These are phyloP conservation scores for Solanum rostratum DNA, from an alignment of 257 asterid species.

Conservation along the genomic window DNA sequence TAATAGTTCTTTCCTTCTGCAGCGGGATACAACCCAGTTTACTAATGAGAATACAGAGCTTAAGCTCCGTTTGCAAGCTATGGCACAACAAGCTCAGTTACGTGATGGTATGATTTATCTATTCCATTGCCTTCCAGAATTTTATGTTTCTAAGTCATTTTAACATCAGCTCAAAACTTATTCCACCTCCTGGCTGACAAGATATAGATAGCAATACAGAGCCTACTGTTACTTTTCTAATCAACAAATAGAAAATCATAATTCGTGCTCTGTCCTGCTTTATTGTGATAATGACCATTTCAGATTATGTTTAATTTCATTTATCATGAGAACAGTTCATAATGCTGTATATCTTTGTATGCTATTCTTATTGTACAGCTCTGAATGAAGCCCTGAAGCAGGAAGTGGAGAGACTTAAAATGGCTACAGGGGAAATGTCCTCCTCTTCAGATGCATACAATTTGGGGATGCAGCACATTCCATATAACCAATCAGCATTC, in stretches of 20 bases:
- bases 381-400: constrained; percentile 63
- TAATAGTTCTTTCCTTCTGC: constrained; percentile 14
- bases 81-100: constrained; percentile 97
- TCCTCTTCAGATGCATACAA: constrained; percentile 36
- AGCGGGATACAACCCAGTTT: constrained; percentile 90
- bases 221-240: not conserved
- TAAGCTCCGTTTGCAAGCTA: constrained; percentile 85
- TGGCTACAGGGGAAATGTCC: constrained; percentile 54
- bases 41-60: constrained; percentile 87
- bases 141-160: not conserved
- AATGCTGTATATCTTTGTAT: not conserved
- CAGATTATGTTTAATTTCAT: not conserved
- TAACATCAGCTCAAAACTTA: not conserved
- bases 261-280: not conserved
- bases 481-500: constrained; percentile 35
- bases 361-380: constrained; percentile 25
- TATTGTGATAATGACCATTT: not conserved
- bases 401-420: constrained; percentile 55
- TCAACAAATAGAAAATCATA: not conserved
- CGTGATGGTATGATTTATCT: constrained; percentile 58
- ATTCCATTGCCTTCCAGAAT: not conserved
- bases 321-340: not conserved
- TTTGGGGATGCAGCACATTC: constrained; percentile 39
- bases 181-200: not conserved
- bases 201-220: not conserved